Evolutionary conservation across 768 basidiomycete species (phyloP), one percentile per base, ranked within the genome.

Genomic region (Rhizopogon salebrosus): DNA sequence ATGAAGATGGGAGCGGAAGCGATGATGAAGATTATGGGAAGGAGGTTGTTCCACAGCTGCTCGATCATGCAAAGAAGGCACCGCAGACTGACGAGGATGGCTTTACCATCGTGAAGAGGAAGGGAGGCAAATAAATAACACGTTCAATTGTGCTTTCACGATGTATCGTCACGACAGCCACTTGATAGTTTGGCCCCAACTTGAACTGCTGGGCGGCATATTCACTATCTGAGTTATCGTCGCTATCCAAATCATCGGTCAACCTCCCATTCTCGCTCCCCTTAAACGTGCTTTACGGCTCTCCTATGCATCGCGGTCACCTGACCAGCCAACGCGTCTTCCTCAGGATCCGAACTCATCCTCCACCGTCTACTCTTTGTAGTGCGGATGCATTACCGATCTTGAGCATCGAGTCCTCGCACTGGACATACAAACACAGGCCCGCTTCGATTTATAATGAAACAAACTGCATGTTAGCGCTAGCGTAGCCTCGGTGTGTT

Each of bases 321-420:
- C 75, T 99, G 97, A 7, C 97, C 95, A 4, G 94, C 97, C 48
- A 98, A 73, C 23, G 88, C 82, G 68, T 98, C 97, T 69, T 98
- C 95, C 29, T 98, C 97, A 0, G 97, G 97, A 45, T 98, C 97
- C 0, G 94, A 97, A 57, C 54, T 97, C 95, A 62, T 98, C 94
- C 34, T 95, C 95, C 20, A 72, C 73, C 23, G 71, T 79, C 52
- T 79, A 73, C 37, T 86, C 86, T 5, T 84, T 66, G 73, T 13
- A 86, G 71, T 1, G 74, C 74, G 10, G 84, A 77, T 3, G 80
- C 72, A 37, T 92, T 86, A 49, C 94, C 90, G 29, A 97, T 87
- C 65, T 87, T 87, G 56, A 97, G 83, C 92, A 94, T 57, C 8
- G 55, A 48, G 41, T 42, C 48, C 11, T 29, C 9, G 7, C 8